Evolutionary conservation across 768 basidiomycete species (phyloP).

Genomic region (Collybiopsis confluens): DNA sequence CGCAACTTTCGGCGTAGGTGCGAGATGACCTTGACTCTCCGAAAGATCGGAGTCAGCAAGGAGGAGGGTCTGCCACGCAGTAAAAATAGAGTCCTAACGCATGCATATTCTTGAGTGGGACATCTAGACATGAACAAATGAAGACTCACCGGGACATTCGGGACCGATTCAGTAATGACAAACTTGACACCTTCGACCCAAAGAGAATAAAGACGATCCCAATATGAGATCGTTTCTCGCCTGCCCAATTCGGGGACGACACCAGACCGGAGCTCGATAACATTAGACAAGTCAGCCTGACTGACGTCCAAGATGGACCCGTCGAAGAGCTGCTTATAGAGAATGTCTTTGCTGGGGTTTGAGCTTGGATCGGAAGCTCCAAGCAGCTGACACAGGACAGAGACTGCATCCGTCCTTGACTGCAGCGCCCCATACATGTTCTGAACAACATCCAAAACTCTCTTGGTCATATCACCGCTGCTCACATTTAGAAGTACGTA

Average conservation of each 20-base stretch:
- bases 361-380: neutral
- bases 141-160: conserved; percentile 20
- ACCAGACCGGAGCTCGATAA: conserved; percentile 20
- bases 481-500: conserved; percentile 12
- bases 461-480: neutral
- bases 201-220: conserved; percentile 31
- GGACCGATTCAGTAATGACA: conserved; percentile 11
- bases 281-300: conserved; percentile 13
- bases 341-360: neutral
- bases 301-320: conserved; percentile 33
- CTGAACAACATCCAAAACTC: conserved; percentile 7
- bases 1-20: conserved; percentile 22
- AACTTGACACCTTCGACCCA: conserved; percentile 30
- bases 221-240: conserved; percentile 32
- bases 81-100: conserved; percentile 32
- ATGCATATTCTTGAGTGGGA: conserved; percentile 2
- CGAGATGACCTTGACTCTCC: conserved; percentile 31
- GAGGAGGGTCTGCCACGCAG: conserved; percentile 55
- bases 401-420: neutral
- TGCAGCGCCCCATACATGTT: conserved; percentile 9
- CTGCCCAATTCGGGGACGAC: conserved; percentile 31
- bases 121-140: neutral
- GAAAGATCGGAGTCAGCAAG: conserved; percentile 42
- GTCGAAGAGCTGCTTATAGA: conserved; percentile 37
- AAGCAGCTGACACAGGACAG: neutral